Base-by-base conservation (phyloP, 1,284 basidiomycete species). In the Ustilago lituana region DNA sequence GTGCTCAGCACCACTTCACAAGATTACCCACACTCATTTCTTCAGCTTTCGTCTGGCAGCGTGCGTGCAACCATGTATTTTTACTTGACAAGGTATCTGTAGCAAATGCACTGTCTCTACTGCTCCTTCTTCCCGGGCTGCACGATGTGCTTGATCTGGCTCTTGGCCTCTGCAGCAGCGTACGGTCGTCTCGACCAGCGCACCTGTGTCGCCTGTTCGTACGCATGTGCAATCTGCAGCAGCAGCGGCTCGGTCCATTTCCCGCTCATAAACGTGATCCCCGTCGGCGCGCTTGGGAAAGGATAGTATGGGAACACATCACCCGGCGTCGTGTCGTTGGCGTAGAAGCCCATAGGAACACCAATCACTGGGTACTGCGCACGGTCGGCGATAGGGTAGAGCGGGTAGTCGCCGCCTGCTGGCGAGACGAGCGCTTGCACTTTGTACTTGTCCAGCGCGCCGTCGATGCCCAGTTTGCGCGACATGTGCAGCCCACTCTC, bases 181-280 rank as follows among this genome's bases (percentile, higher is more conserved):
- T 85, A 88, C 1, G 88, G 88, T 59, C 80, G 84, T 53, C 86
- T 81, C 50, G 81, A 74, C 32, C 87, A 74, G n/a, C 89, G 78
- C 4, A 85, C 87, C 60, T 86, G 83, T 0, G 89, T 90, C 64
- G 85, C 84, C 71, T 89, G 88, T 73, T 90, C 88, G 71, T 88
- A 89, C 1, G 88, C 88, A 78, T 86, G 89, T 5, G 85, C 89
- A 54, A 87, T 86, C 1, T 85, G 83, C 49, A 90, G 83, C 27
- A 90, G 83, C 26, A 86, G 77, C 55, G 86, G 87, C 59, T 89
- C 89, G 52, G 85, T 87, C 80, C 86, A 89, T 5, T 88, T 88
- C 1, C 86, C 87, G 5, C 88, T 87, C 15, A 89, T 74, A 81
- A 89, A 89, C 0, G 87, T 86, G 3, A 90, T 80, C 0, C 89